Base-by-base conservation (phyloP, 495 filamentous ascomycete genomes). In the Cairneyella variabilis region DNA sequence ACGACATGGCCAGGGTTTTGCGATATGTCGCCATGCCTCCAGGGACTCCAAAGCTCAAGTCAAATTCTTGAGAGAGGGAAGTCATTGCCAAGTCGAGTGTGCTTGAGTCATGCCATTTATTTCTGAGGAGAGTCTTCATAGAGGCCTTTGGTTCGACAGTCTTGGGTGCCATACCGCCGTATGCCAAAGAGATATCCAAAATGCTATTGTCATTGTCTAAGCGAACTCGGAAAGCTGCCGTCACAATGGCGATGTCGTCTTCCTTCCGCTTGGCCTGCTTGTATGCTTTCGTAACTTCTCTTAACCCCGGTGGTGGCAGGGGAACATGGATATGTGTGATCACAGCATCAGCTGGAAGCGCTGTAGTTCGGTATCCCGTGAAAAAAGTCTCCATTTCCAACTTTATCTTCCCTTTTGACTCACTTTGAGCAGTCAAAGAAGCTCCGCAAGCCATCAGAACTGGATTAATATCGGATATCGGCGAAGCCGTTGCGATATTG, bases 241-340 rank as follows among this genome's bases (percentile, higher is more conserved):
- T 90, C 34, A 88, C 87, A 53, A 90, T 90, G 11, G 86, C 86
- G 61, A 90, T 90, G 68, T 90, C 86, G 57, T 90, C 86, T 59
- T 90, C 86, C 62, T 90, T 90, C 51, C 86, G 70, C 71, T 90
- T 90, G 1, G 86, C 74, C 59, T 90, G 86, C 62, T 90, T 90
- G 64, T 88, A 90, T 8, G 86, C 79, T 11, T 78, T 69, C n/a
- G 85, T 71, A 54, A 75, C 76, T 59, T 79, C 82, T 20, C 80
- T 47, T 18, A 5, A 20, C 20, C 36, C 39, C 5, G 32, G 14
- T 23, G 21, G 8, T 3, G 55, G 43, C 6, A 57, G 22, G 11
- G 54, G 54, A 10, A 57, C 47, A 9, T 25, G 39, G 8, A 79
- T 61, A 54, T 77, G 74, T 0, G 76, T 79, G 22, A 73, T 66